phyloP scores from a whole-genome alignment of 2,329 filamentous ascomycete genomes.

The Ophiocordyceps unilateralis region DNA sequence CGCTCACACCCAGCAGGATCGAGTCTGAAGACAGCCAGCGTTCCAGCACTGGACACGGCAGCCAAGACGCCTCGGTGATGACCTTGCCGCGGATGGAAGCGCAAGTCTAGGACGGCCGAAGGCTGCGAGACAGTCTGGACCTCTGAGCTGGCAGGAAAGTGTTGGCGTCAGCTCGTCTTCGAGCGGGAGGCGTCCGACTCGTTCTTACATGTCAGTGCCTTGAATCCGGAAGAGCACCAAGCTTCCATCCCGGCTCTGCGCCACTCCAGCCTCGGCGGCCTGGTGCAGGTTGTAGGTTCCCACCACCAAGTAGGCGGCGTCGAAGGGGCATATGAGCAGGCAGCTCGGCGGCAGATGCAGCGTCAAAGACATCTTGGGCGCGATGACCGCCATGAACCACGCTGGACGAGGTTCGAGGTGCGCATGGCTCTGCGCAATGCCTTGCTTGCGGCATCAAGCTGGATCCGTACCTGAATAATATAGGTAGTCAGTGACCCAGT shows the following conservation, averaged over 20 bases:
- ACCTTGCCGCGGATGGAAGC: constrained; percentile 44
- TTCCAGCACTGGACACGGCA: constrained; percentile 62
- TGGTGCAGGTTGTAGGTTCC: constrained; percentile 61
- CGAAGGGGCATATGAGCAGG: constrained; percentile 51
- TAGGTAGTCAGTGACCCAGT: too few species aligned
- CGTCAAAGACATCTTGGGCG: constrained; percentile 28
- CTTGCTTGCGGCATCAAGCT: too few species aligned
- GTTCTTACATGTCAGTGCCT: constrained; percentile 36
- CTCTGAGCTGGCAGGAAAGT: constrained; percentile 1
- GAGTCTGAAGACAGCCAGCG: constrained; percentile 46
- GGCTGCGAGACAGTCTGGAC: constrained; percentile 44
- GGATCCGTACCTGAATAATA: too few species aligned
- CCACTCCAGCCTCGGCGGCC: constrained; percentile 12
- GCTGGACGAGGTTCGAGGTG: background rate
- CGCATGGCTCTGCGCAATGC: too few species aligned
- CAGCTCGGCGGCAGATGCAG: constrained; percentile 60
- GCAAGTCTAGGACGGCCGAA: constrained; percentile 69
- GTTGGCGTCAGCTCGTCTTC: background rate
- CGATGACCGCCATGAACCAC: constrained; percentile 8
- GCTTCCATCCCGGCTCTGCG: constrained; percentile 56
- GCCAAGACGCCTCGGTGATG: constrained; percentile 39
- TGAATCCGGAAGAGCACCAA: constrained; percentile 47
- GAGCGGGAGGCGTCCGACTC: background rate
- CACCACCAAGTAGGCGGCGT: constrained; percentile 52
- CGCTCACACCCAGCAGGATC: constrained; percentile 17